A percentile compares a stretch with the other conserved stretches of the same genome.
Conservation (phyloP, 306 rosid species). For the Parietaria judaica region DNA sequence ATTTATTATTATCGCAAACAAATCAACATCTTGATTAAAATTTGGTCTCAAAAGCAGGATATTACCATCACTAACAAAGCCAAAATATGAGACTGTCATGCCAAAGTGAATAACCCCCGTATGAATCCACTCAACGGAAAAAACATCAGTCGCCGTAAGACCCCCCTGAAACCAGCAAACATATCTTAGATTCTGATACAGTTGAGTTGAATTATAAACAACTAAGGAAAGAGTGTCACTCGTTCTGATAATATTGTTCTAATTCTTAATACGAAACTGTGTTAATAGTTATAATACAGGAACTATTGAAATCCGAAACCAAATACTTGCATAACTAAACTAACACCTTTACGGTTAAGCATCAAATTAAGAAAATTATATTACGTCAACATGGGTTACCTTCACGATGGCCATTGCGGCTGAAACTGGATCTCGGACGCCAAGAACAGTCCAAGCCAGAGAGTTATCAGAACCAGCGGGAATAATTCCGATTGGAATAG, state of each 20-base stretch:
- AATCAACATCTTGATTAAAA: neutral
- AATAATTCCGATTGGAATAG: conserved; percentile 94
- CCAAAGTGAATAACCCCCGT: conserved; percentile 81
- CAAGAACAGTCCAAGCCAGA: conserved; percentile 98
- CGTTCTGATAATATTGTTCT: too few relatives aligned
- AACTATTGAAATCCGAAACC: too few relatives aligned
- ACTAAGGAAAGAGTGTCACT: too few relatives aligned
- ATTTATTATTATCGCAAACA: neutral
- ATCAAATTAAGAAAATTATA: neutral
- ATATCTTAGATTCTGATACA: neutral
- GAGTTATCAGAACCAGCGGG: conserved; percentile 99
- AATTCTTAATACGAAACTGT: too few relatives aligned
- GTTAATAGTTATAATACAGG: too few relatives aligned
- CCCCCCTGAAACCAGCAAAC: conserved; percentile 79
- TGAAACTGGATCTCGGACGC: conserved; percentile 91
- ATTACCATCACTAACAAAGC: conserved; percentile 97
- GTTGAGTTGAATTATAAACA: neutral
- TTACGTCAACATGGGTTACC: conserved; percentile 33
- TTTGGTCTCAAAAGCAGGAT: conserved; percentile 8
- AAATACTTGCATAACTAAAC: too few relatives aligned
- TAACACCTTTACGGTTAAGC: too few relatives aligned
- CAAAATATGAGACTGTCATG: conserved; percentile 90
- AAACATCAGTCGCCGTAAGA: conserved; percentile 95
- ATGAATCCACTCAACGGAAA: conserved; percentile 92
- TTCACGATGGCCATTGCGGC: conserved; percentile 98